Evolutionary conservation across 306 rosid species (phyloP).

Genomic region (Trichosanthes cucumerina): DNA sequence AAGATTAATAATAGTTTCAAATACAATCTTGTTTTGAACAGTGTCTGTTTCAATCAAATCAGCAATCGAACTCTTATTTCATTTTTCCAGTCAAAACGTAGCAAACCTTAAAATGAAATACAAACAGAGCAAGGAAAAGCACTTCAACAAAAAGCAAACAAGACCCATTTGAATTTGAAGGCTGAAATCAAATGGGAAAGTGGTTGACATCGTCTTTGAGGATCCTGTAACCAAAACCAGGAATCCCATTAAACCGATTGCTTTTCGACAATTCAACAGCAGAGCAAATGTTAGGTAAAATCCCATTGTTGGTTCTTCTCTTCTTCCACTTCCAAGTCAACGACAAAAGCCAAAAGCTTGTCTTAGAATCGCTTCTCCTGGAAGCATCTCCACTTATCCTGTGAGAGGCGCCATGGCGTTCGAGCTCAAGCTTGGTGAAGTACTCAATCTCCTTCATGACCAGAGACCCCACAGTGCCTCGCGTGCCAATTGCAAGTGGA

Average conservation of each 20-base stretch:
- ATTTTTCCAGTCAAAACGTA: background rate
- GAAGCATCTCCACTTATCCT: constrained; percentile 24
- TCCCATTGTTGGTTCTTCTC: constrained; percentile 26
- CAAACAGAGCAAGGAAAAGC: background rate
- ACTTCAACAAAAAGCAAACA: background rate
- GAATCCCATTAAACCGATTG: constrained; percentile 33
- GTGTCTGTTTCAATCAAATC: background rate
- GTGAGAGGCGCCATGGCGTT: constrained; percentile 25
- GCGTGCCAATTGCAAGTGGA: constrained; percentile 71
- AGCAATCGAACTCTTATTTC: background rate
- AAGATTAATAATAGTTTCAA: background rate
- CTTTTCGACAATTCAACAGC: constrained; percentile 40
- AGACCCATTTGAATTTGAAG: background rate
- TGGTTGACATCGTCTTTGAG: constrained; percentile 39
- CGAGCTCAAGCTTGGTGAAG: constrained; percentile 54
- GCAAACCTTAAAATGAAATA: background rate
- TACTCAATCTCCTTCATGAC: constrained; percentile 67
- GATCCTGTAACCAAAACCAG: constrained; percentile 48
- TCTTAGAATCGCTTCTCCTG: constrained; percentile 19
- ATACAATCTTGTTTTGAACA: background rate
- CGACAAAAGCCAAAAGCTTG: constrained; percentile 46
- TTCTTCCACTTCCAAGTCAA: constrained; percentile 59
- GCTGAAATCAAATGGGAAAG: constrained; percentile 13
- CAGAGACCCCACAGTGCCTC: constrained; percentile 79
- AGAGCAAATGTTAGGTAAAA: constrained; percentile 41